These are phyloP conservation scores for Leucocoprinus sp. DNA, from an alignment of 768 basidiomycete genomes.

Conservation along the genomic window DNA sequence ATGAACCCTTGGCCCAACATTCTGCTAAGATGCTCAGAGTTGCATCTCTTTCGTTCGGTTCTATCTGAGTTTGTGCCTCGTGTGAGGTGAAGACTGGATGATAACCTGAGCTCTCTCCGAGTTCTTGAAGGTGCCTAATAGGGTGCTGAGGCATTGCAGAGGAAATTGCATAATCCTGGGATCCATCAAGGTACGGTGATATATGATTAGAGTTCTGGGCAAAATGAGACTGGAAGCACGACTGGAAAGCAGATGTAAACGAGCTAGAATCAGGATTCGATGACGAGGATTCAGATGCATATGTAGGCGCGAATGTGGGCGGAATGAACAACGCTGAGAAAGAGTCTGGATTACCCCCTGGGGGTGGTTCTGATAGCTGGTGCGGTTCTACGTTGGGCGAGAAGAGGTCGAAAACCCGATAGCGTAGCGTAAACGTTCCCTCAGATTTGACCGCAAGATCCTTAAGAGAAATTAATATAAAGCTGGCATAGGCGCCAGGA, in stretches of 20 bases:
- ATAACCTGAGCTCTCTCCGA: slow-evolving; percentile 1
- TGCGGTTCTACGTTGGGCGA: slow-evolving; percentile 16
- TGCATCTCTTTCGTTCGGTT: slow-evolving; percentile 15
- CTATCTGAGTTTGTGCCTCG: slow-evolving; percentile 3
- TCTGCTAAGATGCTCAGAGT: slow-evolving; percentile 46
- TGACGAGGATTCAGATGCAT: not conserved
- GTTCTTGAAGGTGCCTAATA: not conserved
- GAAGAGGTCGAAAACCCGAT: slow-evolving; percentile 58
- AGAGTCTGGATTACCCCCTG: not conserved
- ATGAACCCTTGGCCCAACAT: slow-evolving; percentile 47
- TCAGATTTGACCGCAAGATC: slow-evolving; percentile 67
- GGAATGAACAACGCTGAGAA: slow-evolving; percentile 1
- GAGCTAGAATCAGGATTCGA: not conserved
- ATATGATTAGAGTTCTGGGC: not conserved
- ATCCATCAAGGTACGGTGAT: slow-evolving; percentile 6
- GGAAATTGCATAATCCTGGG: slow-evolving; percentile 17
- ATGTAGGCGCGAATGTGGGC: not conserved
- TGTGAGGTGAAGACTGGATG: slow-evolving; percentile 5
- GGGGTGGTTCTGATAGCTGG: not conserved
- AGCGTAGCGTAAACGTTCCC: slow-evolving; percentile 58
- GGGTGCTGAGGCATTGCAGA: slow-evolving; percentile 11
- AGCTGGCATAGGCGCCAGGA: slow-evolving; percentile 6
- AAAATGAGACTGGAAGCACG: not conserved
- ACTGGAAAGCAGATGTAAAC: not conserved
- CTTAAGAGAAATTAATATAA: slow-evolving; percentile 23